Conservation (phyloP, 352 stramenopile genomes). For the Globisporangium barbulae region DNA sequence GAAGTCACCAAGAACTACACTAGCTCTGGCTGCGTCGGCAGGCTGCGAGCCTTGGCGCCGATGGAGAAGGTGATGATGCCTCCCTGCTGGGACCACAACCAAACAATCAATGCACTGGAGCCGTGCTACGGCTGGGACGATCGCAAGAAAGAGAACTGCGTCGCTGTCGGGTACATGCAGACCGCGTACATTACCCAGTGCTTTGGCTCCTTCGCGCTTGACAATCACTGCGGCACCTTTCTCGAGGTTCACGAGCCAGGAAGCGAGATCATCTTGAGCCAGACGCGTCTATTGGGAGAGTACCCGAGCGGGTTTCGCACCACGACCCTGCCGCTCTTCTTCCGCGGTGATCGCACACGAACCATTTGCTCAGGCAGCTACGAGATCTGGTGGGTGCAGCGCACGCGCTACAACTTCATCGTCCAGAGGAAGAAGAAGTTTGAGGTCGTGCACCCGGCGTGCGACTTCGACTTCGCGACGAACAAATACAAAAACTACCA, state of each 20-base stretch:
- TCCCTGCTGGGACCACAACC: constrained; percentile 84
- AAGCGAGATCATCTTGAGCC: constrained; percentile 66
- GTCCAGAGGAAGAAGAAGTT: constrained; percentile 83
- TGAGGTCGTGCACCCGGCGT: constrained; percentile 48
- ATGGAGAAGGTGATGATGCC: constrained; percentile 51
- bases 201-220: constrained; percentile 55
- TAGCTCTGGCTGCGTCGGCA: constrained; percentile 51
- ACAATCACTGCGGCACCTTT: constrained; percentile 84
- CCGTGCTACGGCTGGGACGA: constrained; percentile 69
- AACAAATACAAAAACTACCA: constrained; percentile 82
- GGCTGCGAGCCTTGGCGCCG: constrained; percentile 42
- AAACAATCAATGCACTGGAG: constrained; percentile 57
- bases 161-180: constrained; percentile 78
- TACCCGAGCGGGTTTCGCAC: constrained; percentile 74
- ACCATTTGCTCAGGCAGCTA: constrained; percentile 74
- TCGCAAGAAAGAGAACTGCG: constrained; percentile 49
- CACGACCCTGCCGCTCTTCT: constrained; percentile 73
- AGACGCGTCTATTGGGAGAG: constrained; percentile 64
- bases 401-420: constrained; percentile 78
- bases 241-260: constrained; percentile 74
- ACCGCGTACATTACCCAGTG: constrained; percentile 79
- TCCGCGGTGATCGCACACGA: constrained; percentile 47
- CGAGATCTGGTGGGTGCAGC: constrained; percentile 87
- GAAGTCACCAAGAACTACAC: constrained; percentile 49
- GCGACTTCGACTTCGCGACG: constrained; percentile 76